Conservation (phyloP, 1,284 basidiomycete genomes). For the Quambalaria eucalypti region DNA sequence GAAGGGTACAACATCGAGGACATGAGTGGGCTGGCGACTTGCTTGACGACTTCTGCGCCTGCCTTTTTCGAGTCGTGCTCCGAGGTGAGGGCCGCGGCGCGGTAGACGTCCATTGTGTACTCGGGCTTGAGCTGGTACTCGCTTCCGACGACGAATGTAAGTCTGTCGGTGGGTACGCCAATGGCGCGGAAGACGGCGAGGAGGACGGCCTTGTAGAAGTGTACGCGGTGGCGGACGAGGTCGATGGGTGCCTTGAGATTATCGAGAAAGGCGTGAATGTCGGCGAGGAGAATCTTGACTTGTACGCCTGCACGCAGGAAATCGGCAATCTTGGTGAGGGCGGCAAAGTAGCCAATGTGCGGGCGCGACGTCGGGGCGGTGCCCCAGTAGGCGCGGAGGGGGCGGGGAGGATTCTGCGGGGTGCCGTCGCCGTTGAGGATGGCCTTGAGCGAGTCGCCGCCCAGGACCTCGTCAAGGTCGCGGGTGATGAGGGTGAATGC, state of each 20-base stretch:
- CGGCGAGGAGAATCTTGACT: constrained; percentile 78
- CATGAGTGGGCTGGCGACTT: constrained; percentile 81
- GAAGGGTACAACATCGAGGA: constrained; percentile 92
- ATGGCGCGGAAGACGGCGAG: constrained; percentile 75
- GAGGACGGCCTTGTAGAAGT: constrained; percentile 80
- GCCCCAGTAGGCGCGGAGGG: constrained; percentile 54
- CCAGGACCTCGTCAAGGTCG: constrained; percentile 77
- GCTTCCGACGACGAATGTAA: constrained; percentile 71
- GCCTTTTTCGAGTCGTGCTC: constrained; percentile 97
- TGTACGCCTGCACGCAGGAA: constrained; percentile 85
- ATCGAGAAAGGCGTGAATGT: constrained; percentile 94
- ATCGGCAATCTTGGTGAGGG: constrained; percentile 91
- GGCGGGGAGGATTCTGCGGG: constrained; percentile 4
- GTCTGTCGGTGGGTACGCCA: constrained; percentile 72
- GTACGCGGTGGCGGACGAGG: constrained; percentile 75
- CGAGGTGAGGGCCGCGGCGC: constrained; percentile 74
- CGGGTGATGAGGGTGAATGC: constrained; percentile 79
- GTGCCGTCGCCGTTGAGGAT: constrained; percentile 55
- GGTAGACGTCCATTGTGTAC: constrained; percentile 93
- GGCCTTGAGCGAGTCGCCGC: constrained; percentile 70
- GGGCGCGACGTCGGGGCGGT: constrained; percentile 84
- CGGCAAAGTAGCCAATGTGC: constrained; percentile 94
- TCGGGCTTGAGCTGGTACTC: constrained; percentile 83
- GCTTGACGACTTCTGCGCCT: constrained; percentile 98
- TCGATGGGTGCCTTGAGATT: constrained; percentile 96